Conservation (phyloP, 805 yeast genomes). For the Candida golubevii region DNA sequence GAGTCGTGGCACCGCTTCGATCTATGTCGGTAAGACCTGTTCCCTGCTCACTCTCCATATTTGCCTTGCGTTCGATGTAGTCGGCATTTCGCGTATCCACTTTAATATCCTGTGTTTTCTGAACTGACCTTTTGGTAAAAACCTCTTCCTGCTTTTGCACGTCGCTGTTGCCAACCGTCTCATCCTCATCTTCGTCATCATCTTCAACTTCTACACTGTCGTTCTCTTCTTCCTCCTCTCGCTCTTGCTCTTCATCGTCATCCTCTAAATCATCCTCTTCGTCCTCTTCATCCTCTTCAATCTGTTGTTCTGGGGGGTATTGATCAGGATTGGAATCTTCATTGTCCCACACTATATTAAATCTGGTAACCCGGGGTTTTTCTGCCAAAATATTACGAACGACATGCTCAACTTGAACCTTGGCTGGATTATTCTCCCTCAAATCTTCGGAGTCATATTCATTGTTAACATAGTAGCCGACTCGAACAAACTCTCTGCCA, state of each 20-base stretch:
- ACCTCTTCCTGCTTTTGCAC: not conserved
- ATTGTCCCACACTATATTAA: constrained; percentile 95
- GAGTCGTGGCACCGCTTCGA: constrained; percentile 17
- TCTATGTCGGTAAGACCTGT: not conserved
- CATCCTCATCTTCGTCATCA: constrained; percentile 9
- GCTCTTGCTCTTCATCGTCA: constrained; percentile 17
- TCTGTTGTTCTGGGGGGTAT: constrained; percentile 68
- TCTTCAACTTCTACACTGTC: constrained; percentile 9
- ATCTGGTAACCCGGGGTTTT: constrained; percentile 95
- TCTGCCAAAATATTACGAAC: constrained; percentile 93
- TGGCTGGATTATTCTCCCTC: constrained; percentile 88
- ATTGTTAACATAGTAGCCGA: constrained; percentile 95
- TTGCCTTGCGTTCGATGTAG: no score
- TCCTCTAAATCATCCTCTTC: constrained; percentile 26
- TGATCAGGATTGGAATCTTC: constrained; percentile 58
- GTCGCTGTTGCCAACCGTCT: constrained; percentile 3
- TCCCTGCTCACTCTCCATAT: no score
- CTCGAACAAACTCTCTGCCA: constrained; percentile 92
- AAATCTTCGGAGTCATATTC: constrained; percentile 93
- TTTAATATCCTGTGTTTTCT: no score
- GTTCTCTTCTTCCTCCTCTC: constrained; percentile 11
- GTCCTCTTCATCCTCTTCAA: constrained; percentile 39
- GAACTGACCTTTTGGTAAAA: not conserved
- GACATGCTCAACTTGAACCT: constrained; percentile 90
- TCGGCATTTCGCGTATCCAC: no score